Evolutionary conservation across 2,329 filamentous ascomycete genomes (phyloP).

Genomic region (Sphaerulina musiva): DNA sequence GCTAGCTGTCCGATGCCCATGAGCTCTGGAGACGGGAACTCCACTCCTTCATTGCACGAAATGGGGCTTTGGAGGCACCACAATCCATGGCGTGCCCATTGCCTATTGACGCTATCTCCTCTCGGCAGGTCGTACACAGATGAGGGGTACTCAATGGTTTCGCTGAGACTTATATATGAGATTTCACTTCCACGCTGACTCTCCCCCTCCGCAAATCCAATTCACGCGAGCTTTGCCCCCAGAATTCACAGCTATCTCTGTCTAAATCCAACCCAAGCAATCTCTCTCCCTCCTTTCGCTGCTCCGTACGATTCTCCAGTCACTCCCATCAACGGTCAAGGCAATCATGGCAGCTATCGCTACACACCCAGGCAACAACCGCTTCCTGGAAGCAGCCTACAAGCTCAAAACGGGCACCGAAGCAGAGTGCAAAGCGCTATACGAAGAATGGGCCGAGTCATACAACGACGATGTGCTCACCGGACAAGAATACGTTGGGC

Average conservation of each 20-base stretch:
- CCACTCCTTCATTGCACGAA: constrained; percentile 1
- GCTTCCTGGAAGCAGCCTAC: constrained; percentile 12
- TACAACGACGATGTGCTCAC: constrained; percentile 40
- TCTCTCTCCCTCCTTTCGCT: too few species aligned
- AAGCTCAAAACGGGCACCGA: constrained; percentile 11
- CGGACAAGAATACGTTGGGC: constrained; percentile 38
- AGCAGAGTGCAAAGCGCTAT: constrained; percentile 27
- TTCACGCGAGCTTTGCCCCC: too few species aligned
- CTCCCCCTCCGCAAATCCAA: not conserved
- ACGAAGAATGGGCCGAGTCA: constrained; percentile 44
- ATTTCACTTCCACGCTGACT: not conserved
- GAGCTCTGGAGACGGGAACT: not conserved
- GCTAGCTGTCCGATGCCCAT: not conserved
- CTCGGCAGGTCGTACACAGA: not conserved
- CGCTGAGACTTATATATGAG: not conserved
- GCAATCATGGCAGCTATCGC: constrained; percentile 4
- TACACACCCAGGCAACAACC: constrained; percentile 7
- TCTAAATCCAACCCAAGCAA: not conserved
- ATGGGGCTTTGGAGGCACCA: constrained; percentile 1
- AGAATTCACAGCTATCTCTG: not conserved
- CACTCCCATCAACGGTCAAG: not conserved
- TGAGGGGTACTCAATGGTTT: constrained; percentile 5
- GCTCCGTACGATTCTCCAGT: not conserved
- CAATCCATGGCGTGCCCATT: not conserved
- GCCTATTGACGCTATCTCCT: not conserved